phyloP scores from a whole-genome alignment of 2,329 filamentous ascomycete species.

The Pseudogymnoascus sp. region DNA sequence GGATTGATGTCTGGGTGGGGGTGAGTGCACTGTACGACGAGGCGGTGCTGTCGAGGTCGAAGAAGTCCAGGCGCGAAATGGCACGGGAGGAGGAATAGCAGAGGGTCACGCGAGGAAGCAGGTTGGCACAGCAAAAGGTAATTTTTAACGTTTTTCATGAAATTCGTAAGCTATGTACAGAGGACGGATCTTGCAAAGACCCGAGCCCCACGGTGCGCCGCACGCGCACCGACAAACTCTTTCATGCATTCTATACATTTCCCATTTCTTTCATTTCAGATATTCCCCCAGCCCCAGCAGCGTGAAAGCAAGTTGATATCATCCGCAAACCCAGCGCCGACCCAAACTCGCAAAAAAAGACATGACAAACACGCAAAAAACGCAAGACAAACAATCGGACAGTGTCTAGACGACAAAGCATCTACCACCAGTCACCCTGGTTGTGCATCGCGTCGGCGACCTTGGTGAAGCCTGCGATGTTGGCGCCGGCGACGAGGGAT shows the following conservation, averaged over 20 bases:
- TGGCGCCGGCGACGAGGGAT: conserved; percentile 84
- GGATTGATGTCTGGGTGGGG: background rate
- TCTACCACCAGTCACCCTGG: conserved; percentile 86
- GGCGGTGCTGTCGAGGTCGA: background rate
- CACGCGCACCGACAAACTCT: background rate
- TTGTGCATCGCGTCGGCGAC: conserved; percentile 90
- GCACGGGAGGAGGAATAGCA: background rate
- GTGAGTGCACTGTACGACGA: background rate
- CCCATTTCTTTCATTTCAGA: background rate
- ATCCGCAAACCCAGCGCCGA: conserved; percentile 1
- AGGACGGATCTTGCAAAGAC: conserved; percentile 2
- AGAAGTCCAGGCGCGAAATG: background rate
- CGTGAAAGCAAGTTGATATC: conserved; percentile 9
- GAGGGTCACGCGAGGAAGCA: background rate
- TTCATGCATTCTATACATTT: conserved; percentile 9
- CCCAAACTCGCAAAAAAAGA: background rate
- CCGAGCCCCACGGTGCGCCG: background rate
- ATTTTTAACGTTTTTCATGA: background rate
- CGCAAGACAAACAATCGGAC: background rate
- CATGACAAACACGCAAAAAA: background rate
- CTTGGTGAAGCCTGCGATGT: conserved; percentile 98
- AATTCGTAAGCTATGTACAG: conserved; percentile 6
- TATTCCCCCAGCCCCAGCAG: conserved; percentile 3
- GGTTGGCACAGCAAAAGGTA: background rate
- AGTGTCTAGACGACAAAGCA: background rate